phyloP scores from a whole-genome alignment of 768 basidiomycete genomes.

The Tricholoma flavovirens region DNA sequence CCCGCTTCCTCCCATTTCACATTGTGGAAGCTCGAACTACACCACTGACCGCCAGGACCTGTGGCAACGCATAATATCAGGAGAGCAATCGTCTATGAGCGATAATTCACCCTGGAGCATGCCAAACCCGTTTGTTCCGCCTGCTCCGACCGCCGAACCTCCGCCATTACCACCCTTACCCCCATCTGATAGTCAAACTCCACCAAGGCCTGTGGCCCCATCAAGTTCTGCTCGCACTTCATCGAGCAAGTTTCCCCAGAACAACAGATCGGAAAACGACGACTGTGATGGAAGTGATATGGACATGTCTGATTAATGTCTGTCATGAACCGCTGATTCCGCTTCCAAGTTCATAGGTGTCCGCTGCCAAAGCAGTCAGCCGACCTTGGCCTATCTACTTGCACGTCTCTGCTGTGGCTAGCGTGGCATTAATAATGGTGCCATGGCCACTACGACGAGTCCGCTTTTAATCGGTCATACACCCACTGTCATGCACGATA shows the following conservation, averaged over 20 bases:
- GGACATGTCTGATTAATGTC: constrained; percentile 23
- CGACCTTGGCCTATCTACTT: too few relatives aligned
- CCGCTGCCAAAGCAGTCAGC: too few relatives aligned
- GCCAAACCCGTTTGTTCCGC: not conserved
- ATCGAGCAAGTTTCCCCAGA: not conserved
- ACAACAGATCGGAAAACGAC: not conserved
- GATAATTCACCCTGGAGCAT: constrained; percentile 12
- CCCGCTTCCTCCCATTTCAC: constrained; percentile 29
- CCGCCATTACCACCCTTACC: constrained; percentile 8
- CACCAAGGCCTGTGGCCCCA: not conserved
- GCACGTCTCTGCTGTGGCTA: too few relatives aligned
- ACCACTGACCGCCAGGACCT: constrained; percentile 35
- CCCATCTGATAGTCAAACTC: not conserved
- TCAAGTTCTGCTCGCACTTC: not conserved
- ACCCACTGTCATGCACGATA: too few relatives aligned
- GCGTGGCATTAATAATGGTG: too few relatives aligned
- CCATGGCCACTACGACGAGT: too few relatives aligned
- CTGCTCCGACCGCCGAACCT: constrained; percentile 2
- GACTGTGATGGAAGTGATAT: constrained; percentile 19
- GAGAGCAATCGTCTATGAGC: constrained; percentile 2
- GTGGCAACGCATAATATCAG: constrained; percentile 33
- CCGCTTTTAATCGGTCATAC: too few relatives aligned
- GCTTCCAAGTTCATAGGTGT: too few relatives aligned
- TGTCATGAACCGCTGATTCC: not conserved
- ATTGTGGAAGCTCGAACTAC: constrained; percentile 18